Base-by-base conservation (phyloP, 2,329 filamentous ascomycete species). In the Phaeosphaeria sp. region DNA sequence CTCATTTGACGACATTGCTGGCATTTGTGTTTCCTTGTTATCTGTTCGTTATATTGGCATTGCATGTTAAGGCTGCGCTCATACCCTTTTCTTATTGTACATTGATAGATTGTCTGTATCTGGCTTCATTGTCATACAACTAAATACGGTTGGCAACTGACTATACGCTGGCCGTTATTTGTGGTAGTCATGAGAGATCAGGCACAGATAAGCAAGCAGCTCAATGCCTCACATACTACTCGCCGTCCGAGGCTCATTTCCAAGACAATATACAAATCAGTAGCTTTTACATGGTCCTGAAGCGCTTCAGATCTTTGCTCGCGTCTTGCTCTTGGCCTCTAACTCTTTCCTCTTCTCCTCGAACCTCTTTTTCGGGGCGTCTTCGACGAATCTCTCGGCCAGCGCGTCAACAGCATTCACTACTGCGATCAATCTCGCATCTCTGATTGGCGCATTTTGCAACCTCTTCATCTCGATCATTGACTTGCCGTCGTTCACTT, bases 391-490 rank as follows among this genome's bases (percentile, higher is more conserved):
- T 52, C 82, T 67, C 65, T 84, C 81, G 2, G 79, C 75, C 50
- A 84, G 64, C 25, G 81, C 82, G 76, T 83, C 79, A 10, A 81
- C 63, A 3, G 78, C 74, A 71, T 83, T 79, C n/a, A 78, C 72
- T 33, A 83, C 79, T 0, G 82, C 82, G 13, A 82, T 59, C 64
- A 84, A 65, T 55, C 82, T 75, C 54, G 69, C 75, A 63, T 79
- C 78, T 54, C 81, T 71, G 47, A 82, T 67, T 13, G 77, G 77
- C 5, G 75, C 74, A 72, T 83, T 84, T 69, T 82, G 79, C 68
- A 84, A 63, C 65, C 81, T 74, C 73, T 83, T 84, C 65, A 75
- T 78, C 76, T 83, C 81, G 67, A 83, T 81, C 81, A 84, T 83
- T 65, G 80, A 82, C 71, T 80, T 81, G 20, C 81, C 81, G 72